phyloP scores from a whole-genome alignment of 805 yeast species.

The Candida schatavii region DNA sequence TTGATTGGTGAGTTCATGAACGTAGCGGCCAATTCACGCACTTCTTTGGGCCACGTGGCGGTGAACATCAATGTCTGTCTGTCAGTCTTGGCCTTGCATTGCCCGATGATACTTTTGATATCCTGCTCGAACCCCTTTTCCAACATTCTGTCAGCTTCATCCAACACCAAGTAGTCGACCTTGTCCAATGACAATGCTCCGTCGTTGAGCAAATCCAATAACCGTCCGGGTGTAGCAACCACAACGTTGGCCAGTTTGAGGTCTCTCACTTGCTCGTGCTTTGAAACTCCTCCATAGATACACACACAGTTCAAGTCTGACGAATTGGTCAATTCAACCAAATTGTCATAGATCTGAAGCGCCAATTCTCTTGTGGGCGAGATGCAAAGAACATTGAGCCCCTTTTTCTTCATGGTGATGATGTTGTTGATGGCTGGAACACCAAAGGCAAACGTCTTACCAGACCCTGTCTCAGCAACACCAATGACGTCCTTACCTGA shows the following conservation, averaged over 20 bases:
- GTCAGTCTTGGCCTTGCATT: conserved; percentile 40
- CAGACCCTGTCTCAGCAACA: conserved; percentile 98
- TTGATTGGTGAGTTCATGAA: conserved; percentile 86
- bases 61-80: conserved; percentile 98
- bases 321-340: conserved; percentile 61
- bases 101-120: conserved; percentile 75
- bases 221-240: conserved; percentile 98
- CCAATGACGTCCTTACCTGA: conserved; percentile 85
- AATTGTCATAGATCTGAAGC: conserved; percentile 84
- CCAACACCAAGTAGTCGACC: conserved; percentile 80
- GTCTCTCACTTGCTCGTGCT: conserved; percentile 80
- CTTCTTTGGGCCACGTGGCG: conserved; percentile 99
- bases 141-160: conserved; percentile 98
- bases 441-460: conserved; percentile 96
- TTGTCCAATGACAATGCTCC: conserved; percentile 69
- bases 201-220: conserved; percentile 85
- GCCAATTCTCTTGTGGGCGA: conserved; percentile 99
- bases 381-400: conserved; percentile 74
- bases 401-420: conserved; percentile 41
- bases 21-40: conserved; percentile 82
- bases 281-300: conserved; percentile 96
- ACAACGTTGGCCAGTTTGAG: conserved; percentile 71
- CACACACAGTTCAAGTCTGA: conserved; percentile 67
- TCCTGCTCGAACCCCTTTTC: conserved; percentile 98
- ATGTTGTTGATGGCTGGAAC: conserved; percentile 90